Evolutionary conservation across 345 rosid genomes (phyloP).

Genomic region (Ricinus communis): DNA sequence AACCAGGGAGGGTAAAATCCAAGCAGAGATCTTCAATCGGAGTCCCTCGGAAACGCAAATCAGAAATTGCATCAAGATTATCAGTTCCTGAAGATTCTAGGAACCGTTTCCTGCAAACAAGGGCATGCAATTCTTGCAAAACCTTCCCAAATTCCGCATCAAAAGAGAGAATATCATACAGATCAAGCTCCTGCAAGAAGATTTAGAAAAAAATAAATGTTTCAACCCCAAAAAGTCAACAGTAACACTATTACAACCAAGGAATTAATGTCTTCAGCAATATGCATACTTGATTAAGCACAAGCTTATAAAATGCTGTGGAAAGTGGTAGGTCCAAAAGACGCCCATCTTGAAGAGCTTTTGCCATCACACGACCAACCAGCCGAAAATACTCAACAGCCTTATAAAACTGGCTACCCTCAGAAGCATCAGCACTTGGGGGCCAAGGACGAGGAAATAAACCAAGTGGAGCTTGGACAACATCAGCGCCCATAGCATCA

Average conservation of each 20-base stretch:
- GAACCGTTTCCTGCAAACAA: constrained; percentile 74
- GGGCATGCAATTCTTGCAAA: constrained; percentile 75
- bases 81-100: constrained; percentile 50
- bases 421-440: constrained; percentile 65
- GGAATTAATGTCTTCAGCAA: not conserved
- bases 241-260: not conserved
- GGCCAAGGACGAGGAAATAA: constrained; percentile 96
- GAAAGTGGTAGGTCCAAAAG: constrained; percentile 88
- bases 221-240: not conserved
- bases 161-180: constrained; percentile 75
- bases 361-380: constrained; percentile 96
- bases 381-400: constrained; percentile 81
- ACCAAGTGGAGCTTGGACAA: constrained; percentile 82
- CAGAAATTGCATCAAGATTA: constrained; percentile 36
- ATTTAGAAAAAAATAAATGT: constrained; percentile 9
- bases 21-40: constrained; percentile 80
- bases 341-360: constrained; percentile 99
- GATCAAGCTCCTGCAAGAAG: constrained; percentile 87
- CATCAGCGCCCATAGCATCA: constrained; percentile 42
- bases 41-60: constrained; percentile 60
- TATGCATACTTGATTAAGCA: constrained; percentile 79
- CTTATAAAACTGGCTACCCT: constrained; percentile 68
- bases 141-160: constrained; percentile 86
- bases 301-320: constrained; percentile 78
- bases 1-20: constrained; percentile 94